A percentile compares a stretch with the other conserved stretches of the same genome.
These are phyloP conservation scores for Aspergillus glaucus DNA, from an alignment of 2,329 filamentous ascomycete genomes.

Conservation along the genomic window DNA sequence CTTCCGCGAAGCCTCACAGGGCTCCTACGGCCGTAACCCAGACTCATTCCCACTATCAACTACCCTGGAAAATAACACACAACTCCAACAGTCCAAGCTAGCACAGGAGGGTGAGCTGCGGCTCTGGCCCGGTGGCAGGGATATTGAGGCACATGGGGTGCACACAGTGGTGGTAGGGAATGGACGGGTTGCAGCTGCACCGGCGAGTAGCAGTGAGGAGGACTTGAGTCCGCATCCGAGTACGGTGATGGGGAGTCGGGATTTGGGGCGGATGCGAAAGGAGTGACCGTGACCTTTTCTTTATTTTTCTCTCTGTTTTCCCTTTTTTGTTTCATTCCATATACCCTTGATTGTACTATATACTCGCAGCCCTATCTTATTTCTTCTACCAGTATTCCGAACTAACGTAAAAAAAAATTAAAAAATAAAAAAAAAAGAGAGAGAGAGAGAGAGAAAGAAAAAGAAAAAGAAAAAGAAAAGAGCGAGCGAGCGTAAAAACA, in stretches of 20 bases:
- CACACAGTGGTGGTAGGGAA: slow-evolving; percentile 19
- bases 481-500: too few species aligned
- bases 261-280: not conserved
- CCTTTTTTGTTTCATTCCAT: too few species aligned
- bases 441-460: too few species aligned
- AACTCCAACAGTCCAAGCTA: slow-evolving; percentile 2
- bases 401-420: too few species aligned
- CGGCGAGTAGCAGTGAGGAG: slow-evolving; percentile 14
- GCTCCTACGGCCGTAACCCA: slow-evolving; percentile 7
- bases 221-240: slow-evolving; percentile 6
- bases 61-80: slow-evolving; percentile 5
- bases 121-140: slow-evolving; percentile 7
- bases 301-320: too few species aligned
- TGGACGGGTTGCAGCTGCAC: slow-evolving; percentile 3
- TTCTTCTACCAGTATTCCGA: too few species aligned
- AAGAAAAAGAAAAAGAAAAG: too few species aligned
- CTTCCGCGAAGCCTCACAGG: slow-evolving; percentile 16
- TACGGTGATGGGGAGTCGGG: not conserved
- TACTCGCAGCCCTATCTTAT: too few species aligned
- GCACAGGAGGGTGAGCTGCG: slow-evolving; percentile 6
- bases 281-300: too few species aligned
- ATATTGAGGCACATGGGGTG: slow-evolving; percentile 10
- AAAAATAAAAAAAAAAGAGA: too few species aligned
- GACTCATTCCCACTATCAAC: slow-evolving; percentile 13
- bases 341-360: too few species aligned